A percentile compares a stretch with the other conserved stretches of the same genome.
Conservation (phyloP, 1,139 yeast species). For the Blastobotrys persicus region DNA sequence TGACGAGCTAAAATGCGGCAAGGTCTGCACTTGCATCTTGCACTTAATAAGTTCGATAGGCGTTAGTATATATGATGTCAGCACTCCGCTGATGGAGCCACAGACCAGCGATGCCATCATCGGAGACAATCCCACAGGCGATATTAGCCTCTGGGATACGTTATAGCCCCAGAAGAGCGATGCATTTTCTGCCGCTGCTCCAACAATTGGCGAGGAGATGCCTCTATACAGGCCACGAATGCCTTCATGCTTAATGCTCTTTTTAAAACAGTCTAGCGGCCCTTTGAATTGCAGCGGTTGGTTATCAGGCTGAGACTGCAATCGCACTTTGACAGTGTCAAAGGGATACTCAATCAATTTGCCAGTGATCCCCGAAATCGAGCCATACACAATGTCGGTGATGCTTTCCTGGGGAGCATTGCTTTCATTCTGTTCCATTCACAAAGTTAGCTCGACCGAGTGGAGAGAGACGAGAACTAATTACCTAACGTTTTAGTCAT, state of each 20-base stretch:
- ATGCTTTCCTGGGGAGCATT: slow-evolving; percentile 5
- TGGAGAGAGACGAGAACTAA: background rate
- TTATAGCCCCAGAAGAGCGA: slow-evolving; percentile 64
- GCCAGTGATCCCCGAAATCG: slow-evolving; percentile 74
- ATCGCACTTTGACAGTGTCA: slow-evolving; percentile 85
- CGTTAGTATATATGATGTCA: slow-evolving; percentile 80
- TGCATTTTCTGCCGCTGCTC: slow-evolving; percentile 86
- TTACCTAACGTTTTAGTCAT: background rate
- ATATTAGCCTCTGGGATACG: slow-evolving; percentile 42
- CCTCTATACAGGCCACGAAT: slow-evolving; percentile 61
- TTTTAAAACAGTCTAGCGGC: slow-evolving; percentile 57
- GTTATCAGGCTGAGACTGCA: slow-evolving; percentile 66
- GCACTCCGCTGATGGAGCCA: slow-evolving; percentile 81
- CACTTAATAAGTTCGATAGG: slow-evolving; percentile 91
- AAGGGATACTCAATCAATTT: slow-evolving; percentile 87
- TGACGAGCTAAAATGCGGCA: slow-evolving; percentile 15
- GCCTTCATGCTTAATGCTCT: slow-evolving; percentile 68
- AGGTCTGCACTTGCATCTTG: slow-evolving; percentile 69
- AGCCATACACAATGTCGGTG: slow-evolving; percentile 37
- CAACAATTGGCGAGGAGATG: slow-evolving; percentile 73
- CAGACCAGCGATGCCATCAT: slow-evolving; percentile 43
- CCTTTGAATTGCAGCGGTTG: slow-evolving; percentile 45
- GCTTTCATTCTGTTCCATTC: slow-evolving; percentile 8
- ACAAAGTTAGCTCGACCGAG: background rate
- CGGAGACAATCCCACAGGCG: slow-evolving; percentile 13